phyloP scores from a whole-genome alignment of 2,329 filamentous ascomycete genomes.

The Coniosporium tulheliwenetii region DNA sequence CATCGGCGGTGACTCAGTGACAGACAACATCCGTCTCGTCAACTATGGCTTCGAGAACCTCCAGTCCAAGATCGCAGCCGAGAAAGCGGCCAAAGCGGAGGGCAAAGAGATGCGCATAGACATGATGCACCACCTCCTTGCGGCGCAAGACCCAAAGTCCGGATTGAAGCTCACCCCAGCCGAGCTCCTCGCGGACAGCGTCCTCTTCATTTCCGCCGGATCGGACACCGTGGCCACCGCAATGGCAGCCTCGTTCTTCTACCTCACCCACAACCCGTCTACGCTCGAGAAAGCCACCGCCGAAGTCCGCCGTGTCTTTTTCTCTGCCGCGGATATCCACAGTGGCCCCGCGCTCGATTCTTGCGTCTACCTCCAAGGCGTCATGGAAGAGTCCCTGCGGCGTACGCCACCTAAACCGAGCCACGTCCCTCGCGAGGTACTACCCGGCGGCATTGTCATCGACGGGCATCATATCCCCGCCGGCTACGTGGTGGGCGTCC shows the following conservation, averaged over 20 bases:
- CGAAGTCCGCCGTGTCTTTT: conserved; percentile 20
- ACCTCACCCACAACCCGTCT: conserved; percentile 14
- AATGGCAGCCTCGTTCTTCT: conserved; percentile 19
- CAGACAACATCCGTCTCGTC: too few relatives aligned
- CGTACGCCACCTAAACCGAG: conserved; percentile 26
- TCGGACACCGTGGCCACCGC: conserved; percentile 19
- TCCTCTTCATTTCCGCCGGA: conserved; percentile 14
- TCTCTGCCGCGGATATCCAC: conserved; percentile 12
- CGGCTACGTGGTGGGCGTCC: conserved; percentile 17
- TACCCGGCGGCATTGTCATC: conserved; percentile 14
- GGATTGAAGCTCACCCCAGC: too few relatives aligned
- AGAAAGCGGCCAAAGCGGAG: too few relatives aligned
- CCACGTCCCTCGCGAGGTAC: conserved; percentile 17
- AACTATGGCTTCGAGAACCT: too few relatives aligned
- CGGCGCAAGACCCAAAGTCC: too few relatives aligned
- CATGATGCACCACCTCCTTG: too few relatives aligned
- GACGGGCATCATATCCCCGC: conserved; percentile 18
- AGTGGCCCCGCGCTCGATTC: conserved; percentile 15
- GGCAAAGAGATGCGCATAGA: too few relatives aligned
- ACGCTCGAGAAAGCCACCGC: conserved; percentile 12
- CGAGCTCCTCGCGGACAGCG: conserved; percentile 13
- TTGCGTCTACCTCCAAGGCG: conserved; percentile 28
- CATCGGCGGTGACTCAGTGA: too few relatives aligned
- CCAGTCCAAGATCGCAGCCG: too few relatives aligned
- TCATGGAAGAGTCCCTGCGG: conserved; percentile 31